A percentile compares a stretch with the other conserved stretches of the same genome.
Evolutionary conservation across 768 basidiomycete species (phyloP).

Genomic region (Cystobasidium tubakii): DNA sequence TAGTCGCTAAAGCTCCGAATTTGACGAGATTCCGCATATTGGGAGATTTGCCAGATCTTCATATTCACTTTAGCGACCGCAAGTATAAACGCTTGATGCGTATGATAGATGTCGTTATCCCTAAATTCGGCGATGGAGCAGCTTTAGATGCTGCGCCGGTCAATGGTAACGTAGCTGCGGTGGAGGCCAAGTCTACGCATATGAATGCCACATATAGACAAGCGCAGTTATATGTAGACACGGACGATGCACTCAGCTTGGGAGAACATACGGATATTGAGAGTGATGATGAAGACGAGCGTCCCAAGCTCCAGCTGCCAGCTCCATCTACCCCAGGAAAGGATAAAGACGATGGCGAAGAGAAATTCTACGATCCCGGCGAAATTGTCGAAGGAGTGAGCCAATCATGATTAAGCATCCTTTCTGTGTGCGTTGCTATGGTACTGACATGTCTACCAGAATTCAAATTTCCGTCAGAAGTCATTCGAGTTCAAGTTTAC

Average conservation of each 20-base stretch:
- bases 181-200: slow-evolving; percentile 46
- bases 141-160: slow-evolving; percentile 22
- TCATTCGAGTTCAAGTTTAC: slow-evolving; percentile 79
- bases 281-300: slow-evolving; percentile 55
- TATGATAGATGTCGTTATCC: slow-evolving; percentile 81
- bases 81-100: slow-evolving; percentile 91
- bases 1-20: slow-evolving; percentile 72
- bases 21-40: slow-evolving; percentile 84
- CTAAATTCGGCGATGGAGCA: slow-evolving; percentile 61
- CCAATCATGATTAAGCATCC: rapidly evolving
- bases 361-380: slow-evolving; percentile 45
- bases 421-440: too few species aligned
- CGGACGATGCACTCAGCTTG: slow-evolving; percentile 50
- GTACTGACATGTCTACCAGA: slow-evolving; percentile 47
- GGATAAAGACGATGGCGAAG: slow-evolving; percentile 53
- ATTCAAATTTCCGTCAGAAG: slow-evolving; percentile 55
- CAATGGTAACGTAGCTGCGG: slow-evolving; percentile 29
- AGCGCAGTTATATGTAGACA: slow-evolving; percentile 57
- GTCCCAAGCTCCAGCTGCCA: slow-evolving; percentile 43
- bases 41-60: slow-evolving; percentile 76
- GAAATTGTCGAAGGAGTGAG: slow-evolving; percentile 45
- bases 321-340: slow-evolving; percentile 54
- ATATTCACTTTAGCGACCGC: slow-evolving; percentile 80
- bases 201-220: not conserved
- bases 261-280: slow-evolving; percentile 44